Evolutionary conservation across 306 rosid species (phyloP).

Genomic region (Coriaria nepalensis): DNA sequence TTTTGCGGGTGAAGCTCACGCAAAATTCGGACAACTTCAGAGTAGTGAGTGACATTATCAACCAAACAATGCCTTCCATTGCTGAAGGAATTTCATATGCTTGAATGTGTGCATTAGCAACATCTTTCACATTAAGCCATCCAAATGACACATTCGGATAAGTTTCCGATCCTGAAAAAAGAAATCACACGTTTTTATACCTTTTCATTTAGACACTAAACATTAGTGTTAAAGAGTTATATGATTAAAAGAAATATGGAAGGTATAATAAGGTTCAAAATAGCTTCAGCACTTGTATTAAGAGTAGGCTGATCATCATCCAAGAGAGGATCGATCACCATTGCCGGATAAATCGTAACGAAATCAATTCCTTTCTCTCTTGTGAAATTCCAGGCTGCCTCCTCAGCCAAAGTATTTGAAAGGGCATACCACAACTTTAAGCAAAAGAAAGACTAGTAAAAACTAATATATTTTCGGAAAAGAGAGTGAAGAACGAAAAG

Average conservation of each 20-base stretch:
- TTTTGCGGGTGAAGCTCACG: constrained; percentile 40
- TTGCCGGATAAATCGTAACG: constrained; percentile 53
- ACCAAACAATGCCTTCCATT: constrained; percentile 53
- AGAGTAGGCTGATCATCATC: constrained; percentile 65
- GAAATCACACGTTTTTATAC: background rate
- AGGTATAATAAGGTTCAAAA: constrained; percentile 38
- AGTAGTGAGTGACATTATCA: constrained; percentile 40
- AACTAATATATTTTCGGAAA: background rate
- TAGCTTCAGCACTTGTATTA: constrained; percentile 36
- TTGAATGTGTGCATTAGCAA: constrained; percentile 57
- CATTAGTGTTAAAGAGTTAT: no score
- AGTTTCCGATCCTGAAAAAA: constrained; percentile 40
- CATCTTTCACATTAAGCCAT: constrained; percentile 76
- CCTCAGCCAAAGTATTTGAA: constrained; percentile 84
- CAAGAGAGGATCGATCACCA: constrained; percentile 71
- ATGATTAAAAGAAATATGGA: background rate
- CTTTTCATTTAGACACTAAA: background rate
- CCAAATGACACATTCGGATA: constrained; percentile 38
- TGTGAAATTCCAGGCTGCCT: constrained; percentile 74
- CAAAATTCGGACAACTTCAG: constrained; percentile 41
- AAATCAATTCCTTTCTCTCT: constrained; percentile 61
- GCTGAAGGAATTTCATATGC: constrained; percentile 76
- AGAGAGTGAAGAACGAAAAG: background rate
- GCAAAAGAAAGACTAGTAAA: background rate
- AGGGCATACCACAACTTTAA: constrained; percentile 60